Base-by-base conservation (phyloP, 345 rosid genomes). In the Clarkia xantiana region DNA sequence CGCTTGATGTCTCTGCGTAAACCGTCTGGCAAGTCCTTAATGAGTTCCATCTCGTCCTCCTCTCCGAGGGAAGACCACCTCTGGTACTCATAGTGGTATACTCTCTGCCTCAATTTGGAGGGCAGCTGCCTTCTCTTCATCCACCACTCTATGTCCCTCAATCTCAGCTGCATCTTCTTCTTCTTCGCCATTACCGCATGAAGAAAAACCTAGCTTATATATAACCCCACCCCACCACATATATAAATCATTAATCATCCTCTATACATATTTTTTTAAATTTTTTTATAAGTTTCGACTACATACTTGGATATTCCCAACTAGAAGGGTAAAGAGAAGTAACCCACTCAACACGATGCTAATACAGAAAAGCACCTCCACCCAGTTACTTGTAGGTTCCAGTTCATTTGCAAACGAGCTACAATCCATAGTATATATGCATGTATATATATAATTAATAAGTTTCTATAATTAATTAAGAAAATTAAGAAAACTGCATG, bases 331-430 rank as follows among this genome's bases (percentile, higher is more conserved):
- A 71, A 81, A 77, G 68, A 81, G 78, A 67, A 64, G 2, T 45
- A 80, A 40, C 20, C 88, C 88, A 38, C 67, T 52, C 2, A 75
- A 67, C 19, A 75, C 77, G 6, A 75, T 73, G 63, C 53, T 59
- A 40, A 77, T 80, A 47, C 82, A 65, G 79, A 78, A 77, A 29
- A 70, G 47, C 44, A 81, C 72, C 70, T 81, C 82, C 23, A 71
- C 39, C 75, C 62, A 63, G 54, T 75, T 55, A 45, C 81, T 75
- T 13, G 82, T 69, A 1, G 89, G 88, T 39, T 47, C 75, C 16
- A 81, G 84, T 47, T 73, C 80, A 50, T 76, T 81, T 45, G 74
- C 89, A 17, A 78, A 69, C n/a, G 84, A 56, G 66, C 89, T 72
- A 71, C 57, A 41, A 49, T 18, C 4, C n/a, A n/a, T n/a, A n/a